Evolutionary conservation across 164 flowering plant genomes (phyloP).

Genomic region (Cinnamomum micranthum): DNA sequence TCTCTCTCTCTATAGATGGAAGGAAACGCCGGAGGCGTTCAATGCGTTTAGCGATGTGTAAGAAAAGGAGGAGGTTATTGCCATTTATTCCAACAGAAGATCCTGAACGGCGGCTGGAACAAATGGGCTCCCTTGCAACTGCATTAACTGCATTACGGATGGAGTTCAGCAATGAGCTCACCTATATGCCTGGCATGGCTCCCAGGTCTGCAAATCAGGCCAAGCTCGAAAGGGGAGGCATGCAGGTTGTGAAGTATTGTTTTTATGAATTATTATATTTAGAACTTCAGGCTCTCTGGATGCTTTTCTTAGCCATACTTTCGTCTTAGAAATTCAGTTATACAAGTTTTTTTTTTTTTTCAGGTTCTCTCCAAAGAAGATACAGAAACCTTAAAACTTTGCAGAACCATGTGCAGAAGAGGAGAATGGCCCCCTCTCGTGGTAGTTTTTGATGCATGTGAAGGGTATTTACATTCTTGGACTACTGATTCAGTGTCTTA

Average conservation of each 20-base stretch:
- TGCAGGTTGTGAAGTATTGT: slow-evolving; percentile 48
- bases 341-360: slow-evolving; percentile 4
- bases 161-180: slow-evolving; percentile 55
- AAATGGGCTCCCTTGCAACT: slow-evolving; percentile 67
- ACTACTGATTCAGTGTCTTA: neutral
- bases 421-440: slow-evolving; percentile 76
- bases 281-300: neutral
- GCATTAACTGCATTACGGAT: slow-evolving; percentile 47
- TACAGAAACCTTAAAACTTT: slow-evolving; percentile 47
- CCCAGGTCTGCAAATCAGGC: slow-evolving; percentile 64
- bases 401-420: slow-evolving; percentile 49
- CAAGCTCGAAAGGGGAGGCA: slow-evolving; percentile 55
- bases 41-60: slow-evolving; percentile 32
- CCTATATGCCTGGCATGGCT: slow-evolving; percentile 57
- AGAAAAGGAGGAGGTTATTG: slow-evolving; percentile 52
- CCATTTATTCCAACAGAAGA: slow-evolving; percentile 57
- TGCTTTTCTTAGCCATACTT: neutral
- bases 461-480: slow-evolving; percentile 48
- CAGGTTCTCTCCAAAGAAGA: slow-evolving; percentile 70
- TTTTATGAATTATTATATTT: neutral
- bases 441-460: slow-evolving; percentile 54
- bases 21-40: slow-evolving; percentile 52
- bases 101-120: slow-evolving; percentile 42
- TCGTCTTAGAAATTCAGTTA: neutral
- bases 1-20: slow-evolving; percentile 25